Conservation (phyloP, 148 eudicot genomes). For the Salicornia ramosissima region DNA sequence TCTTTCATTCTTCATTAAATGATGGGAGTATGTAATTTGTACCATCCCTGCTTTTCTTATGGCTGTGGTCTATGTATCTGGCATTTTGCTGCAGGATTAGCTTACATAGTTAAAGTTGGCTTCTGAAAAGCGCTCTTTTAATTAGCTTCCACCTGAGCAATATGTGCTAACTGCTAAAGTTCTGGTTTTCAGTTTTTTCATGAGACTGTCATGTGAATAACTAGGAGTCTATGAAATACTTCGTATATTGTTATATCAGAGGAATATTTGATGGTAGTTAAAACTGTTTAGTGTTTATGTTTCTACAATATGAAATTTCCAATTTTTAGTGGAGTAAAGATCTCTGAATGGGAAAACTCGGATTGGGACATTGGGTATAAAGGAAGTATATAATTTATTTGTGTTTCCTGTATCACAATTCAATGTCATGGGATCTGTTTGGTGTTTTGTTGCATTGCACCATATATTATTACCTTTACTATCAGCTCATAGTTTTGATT, state of each 20-base stretch:
- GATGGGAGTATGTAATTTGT: slow-evolving; percentile 1
- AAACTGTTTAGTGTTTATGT: not conserved
- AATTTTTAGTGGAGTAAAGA: not conserved
- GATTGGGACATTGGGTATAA: not conserved
- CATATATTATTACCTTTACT: not conserved
- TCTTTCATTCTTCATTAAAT: not conserved
- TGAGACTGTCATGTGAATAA: not conserved
- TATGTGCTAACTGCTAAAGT: too few species aligned
- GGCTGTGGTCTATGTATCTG: not conserved
- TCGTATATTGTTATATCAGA: too few species aligned
- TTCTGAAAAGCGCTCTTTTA: not conserved
- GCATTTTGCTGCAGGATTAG: slow-evolving; percentile 1
- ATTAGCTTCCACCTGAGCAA: not conserved
- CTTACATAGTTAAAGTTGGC: not conserved
- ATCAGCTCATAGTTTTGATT: not conserved
- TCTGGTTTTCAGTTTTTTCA: not conserved
- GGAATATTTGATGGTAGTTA: not conserved
- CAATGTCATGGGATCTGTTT: not conserved
- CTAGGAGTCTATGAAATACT: not conserved
- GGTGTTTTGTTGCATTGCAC: not conserved
- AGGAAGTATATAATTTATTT: not conserved
- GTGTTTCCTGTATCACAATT: not conserved
- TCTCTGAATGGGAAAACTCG: not conserved
- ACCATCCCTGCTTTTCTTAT: not conserved
- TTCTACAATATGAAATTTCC: not conserved